These are phyloP conservation scores for Alternaria sp. DNA, from an alignment of 2,329 filamentous ascomycete species.

Conservation along the genomic window DNA sequence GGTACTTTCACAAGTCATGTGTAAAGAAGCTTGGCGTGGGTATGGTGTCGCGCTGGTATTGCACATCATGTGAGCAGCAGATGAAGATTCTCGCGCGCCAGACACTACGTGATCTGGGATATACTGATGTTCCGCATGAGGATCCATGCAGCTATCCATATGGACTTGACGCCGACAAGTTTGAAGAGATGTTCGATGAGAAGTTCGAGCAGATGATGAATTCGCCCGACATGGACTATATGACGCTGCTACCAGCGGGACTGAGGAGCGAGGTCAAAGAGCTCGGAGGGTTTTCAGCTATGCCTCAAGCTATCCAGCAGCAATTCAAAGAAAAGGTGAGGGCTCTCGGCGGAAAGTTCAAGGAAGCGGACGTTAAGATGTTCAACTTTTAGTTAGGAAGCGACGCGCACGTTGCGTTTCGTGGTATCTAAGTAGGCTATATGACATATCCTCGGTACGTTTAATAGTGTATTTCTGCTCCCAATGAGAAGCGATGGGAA, in stretches of 20 bases:
- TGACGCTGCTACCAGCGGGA: neutral
- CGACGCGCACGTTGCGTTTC: neutral
- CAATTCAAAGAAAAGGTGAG: constrained; percentile 2
- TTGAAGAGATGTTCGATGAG: neutral
- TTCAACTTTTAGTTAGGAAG: neutral
- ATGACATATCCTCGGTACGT: neutral
- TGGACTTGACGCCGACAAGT: neutral
- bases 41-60: constrained; percentile 39
- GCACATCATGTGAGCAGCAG: constrained; percentile 30
- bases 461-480: neutral
- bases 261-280: neutral
- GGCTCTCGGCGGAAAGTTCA: neutral
- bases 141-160: neutral
- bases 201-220: neutral
- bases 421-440: neutral
- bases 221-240: neutral
- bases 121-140: constrained; percentile 8
- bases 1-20: constrained; percentile 36
- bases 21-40: constrained; percentile 30
- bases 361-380: neutral
- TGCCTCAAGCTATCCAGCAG: neutral
- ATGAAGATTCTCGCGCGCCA: constrained; percentile 26
- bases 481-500: neutral
- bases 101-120: constrained; percentile 16
- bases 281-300: neutral